Base-by-base conservation (phyloP, 1,139 yeast species). In the Blastobotrys elegans region DNA sequence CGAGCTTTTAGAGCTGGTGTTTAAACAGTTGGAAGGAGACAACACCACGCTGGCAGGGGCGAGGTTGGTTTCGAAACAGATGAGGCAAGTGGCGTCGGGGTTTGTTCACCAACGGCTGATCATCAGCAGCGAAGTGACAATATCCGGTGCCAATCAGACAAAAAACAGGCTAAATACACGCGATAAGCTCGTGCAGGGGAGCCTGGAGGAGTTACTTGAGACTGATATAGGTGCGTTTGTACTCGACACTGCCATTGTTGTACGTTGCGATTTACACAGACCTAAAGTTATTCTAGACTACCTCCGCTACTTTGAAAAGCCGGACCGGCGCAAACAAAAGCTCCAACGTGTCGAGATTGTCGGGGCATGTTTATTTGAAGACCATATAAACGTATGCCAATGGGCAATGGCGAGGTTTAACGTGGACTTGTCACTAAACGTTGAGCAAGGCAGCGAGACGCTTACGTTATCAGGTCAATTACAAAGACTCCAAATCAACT, bases 1-100 rank as follows among this genome's bases (percentile, higher is more conserved):
- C 16, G 44, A 41, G 26, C 4, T 41, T 2, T 24, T 34, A n/a
- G 39, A 41, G 11, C 26, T 41, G 24, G 38, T 41, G 24, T 20
- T 41, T 16, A 13, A n/a, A 10, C n/a, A 34, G 14, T 14, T 40
- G 13, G 10, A 10, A 5, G 13, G 33, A 6, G 26, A 14, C 16
- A 41, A 41, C 20, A 41, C 20, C 7, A n/a, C 17, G 13, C 14
- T 41, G 18, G 14, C 14, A 4, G 13, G 16, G 7, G 22, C 24
- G n/a, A 11, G 44, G 22, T 17, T 41, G n/a, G 13, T 14, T n/a
- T 33, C 27, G 17, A 22, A 21, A 4, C 31, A 29, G 2, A 7
- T 41, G 31, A 27, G 17, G 4, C 24, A 26, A 5, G 44, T 41
- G 4, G 44, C 44, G 13, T 30, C 33, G 10, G 31, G 31, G 26